A percentile compares a stretch with the other conserved stretches of the same genome.
Conservation (phyloP, 1,284 basidiomycete species). For the Melampsora abietis-canadensis region DNA sequence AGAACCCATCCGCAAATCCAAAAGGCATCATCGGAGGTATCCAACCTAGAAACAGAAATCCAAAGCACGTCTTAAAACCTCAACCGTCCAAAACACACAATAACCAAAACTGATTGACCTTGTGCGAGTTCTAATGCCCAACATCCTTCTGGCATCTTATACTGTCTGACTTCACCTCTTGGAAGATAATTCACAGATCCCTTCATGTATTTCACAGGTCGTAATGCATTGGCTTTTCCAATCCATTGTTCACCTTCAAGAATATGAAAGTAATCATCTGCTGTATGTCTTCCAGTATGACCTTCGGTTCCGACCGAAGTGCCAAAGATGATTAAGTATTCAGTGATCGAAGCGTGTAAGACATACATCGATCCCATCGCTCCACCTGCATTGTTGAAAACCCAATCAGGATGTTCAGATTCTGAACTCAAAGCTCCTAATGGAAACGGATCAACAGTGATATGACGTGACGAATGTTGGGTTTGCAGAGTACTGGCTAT, state of each 20-base stretch:
- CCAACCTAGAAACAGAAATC: constrained; percentile 50
- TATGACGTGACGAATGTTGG: constrained; percentile 31
- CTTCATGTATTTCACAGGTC: constrained; percentile 75
- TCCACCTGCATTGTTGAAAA: constrained; percentile 95
- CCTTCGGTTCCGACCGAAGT: constrained; percentile 95
- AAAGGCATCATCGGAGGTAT: constrained; percentile 66
- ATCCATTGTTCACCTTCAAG: constrained; percentile 89
- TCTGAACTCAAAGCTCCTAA: neutral
- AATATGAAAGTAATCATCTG: constrained; percentile 97
- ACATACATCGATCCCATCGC: constrained; percentile 98
- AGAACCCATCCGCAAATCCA: constrained; percentile 78
- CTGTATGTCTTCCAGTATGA: constrained; percentile 87
- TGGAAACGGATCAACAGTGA: constrained; percentile 14
- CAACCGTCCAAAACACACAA: neutral
- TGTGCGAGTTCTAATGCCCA: constrained; percentile 92
- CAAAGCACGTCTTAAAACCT: neutral
- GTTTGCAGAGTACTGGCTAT: constrained; percentile 70
- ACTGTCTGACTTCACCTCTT: constrained; percentile 85
- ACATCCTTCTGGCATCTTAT: constrained; percentile 92
- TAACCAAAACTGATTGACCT: constrained; percentile 60
- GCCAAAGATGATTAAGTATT: constrained; percentile 75
- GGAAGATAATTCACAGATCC: constrained; percentile 80
- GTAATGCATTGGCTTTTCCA: constrained; percentile 72
- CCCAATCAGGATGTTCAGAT: constrained; percentile 67
- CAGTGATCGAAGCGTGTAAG: constrained; percentile 73